Evolutionary conservation across 179 eudicot species (phyloP), one percentile per base, ranked within the genome.

Genomic region (Patellifolia procumbens): DNA sequence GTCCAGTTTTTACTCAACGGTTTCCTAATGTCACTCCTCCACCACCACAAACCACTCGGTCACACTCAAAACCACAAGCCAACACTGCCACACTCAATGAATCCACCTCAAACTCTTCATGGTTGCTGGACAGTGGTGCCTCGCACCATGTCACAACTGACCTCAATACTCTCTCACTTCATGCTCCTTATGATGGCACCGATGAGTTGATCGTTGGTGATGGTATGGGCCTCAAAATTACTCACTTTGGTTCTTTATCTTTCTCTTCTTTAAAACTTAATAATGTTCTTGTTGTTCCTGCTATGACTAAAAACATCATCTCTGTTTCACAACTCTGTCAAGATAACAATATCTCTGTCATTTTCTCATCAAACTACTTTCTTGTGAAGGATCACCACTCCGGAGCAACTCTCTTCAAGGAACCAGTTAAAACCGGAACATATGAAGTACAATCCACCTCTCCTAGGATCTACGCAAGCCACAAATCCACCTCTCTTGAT

Each of bases 131-230:
- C n/a, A n/a, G n/a, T n/a, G n/a, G n/a, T n/a, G n/a, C n/a, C n/a
- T 75, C 72, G 26, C 78, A 75, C 48, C 61, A 75, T 16, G 46
- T 45, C 24, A 64, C 62, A 28, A 24, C 22, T 42, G 78, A 64
- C 13, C 32, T 75, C 5, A 49, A 20, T 37, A 75, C 29, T 24
- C 35, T 75, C 11, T 15, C 48, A 15, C 59, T 64, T 12, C 78
- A 75, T 28, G 13, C 56, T 12, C 71, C 71, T 15, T 75, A 63
- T 15, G 13, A 15, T 13, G 77, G 77, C 3, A 39, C 49, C 7
- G 71, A 74, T 13, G 59, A 43, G 6, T 22, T 74, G 0, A 17
- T 45, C 11, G 34, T 61, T 24, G 53, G 55, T 19, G 35, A 46
- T 17, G n/a, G 59, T 28, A 43, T 5, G 5, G 75, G 45, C 34